Evolutionary conservation across 2,329 filamentous ascomycete species (phyloP).

Genomic region (Colletotrichum salicis): DNA sequence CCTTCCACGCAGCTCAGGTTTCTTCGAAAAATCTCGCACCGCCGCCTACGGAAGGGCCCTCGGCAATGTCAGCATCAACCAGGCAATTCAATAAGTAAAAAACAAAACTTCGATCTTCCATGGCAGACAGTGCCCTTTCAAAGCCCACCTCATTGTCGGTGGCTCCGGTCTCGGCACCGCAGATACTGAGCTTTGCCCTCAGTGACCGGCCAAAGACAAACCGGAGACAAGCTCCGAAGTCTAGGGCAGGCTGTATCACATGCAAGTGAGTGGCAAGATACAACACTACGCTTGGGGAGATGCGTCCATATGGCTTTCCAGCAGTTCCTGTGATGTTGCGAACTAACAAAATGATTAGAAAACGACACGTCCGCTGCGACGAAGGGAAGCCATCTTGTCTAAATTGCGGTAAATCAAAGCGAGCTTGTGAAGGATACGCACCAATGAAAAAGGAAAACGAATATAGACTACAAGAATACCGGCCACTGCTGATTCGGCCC

Average conservation of each 20-base stretch:
- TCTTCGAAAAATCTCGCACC: neutral
- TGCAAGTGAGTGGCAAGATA: constrained; percentile 13
- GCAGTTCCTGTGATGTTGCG: too few species aligned
- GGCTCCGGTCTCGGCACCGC: neutral
- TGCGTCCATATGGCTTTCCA: neutral
- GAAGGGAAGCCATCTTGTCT: constrained; percentile 4
- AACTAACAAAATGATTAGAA: neutral
- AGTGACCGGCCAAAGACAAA: neutral
- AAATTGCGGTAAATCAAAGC: constrained; percentile 1
- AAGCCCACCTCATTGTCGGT: too few species aligned
- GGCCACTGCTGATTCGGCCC: neutral
- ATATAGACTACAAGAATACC: neutral
- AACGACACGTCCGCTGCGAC: constrained; percentile 5
- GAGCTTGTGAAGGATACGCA: constrained; percentile 1
- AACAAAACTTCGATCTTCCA: neutral
- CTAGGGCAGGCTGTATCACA: constrained; percentile 18
- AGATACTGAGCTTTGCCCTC: neutral
- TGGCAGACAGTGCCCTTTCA: too few species aligned
- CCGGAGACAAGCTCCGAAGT: constrained; percentile 4
- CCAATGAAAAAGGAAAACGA: neutral
- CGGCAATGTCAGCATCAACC: neutral
- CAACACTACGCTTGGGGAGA: neutral
- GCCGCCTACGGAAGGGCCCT: too few species aligned
- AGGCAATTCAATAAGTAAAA: neutral
- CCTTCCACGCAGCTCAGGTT: neutral